Evolutionary conservation across 768 basidiomycete species (phyloP), one percentile per base, ranked within the genome.

Genomic region (Auricularia heimuer): DNA sequence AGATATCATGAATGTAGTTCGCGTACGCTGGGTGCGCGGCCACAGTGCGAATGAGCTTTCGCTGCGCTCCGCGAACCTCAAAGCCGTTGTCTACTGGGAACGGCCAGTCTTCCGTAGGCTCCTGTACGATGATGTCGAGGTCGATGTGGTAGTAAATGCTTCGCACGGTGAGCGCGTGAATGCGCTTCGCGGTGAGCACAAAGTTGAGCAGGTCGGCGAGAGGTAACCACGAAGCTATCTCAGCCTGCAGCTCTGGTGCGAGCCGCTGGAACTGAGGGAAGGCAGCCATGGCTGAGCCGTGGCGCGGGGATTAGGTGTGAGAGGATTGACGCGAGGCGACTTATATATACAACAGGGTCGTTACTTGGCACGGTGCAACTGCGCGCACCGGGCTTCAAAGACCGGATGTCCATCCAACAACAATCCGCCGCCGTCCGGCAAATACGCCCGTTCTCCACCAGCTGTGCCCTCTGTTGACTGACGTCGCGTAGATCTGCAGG

Each of bases 201-300:
- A 60, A 18, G 34, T 34, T 60, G 24, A 60, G 56, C 11, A 60
- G 56, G 56, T 60, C 56, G 11, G 6, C 11, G 7, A 35, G 11
- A 10, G 56, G 56, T 1, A 60, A 29, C 11, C 6, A 60, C 10
- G 56, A 29, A 1, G 56, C 24, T 1, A 60, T 24, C 34, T 60
- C 56, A 33, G 56, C 56, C 56, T 60, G 56, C 24, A 60, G 56
- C 56, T 60, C 56, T n/a, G 56, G 56, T 29, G 56, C 56, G 34
- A 60, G 56, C 56, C 6, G 56, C 56, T 60, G 56, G 56, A 60
- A 60, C 34, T 35, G 56, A 6, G 24, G 56, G 56, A 60, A 60
- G 16, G 56, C 56, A 29, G 34, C 34, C 56, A 60, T 60, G 56
- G 56, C 24, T 14, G 56, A 33, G 10, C 11, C 16, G 14, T 10